Percentiles rank a stretch among this genome's conserved stretches.
These are phyloP conservation scores for Neckera pumila DNA, from an alignment of 225 moss, liverwort and hornwort species.

Conservation along the genomic window DNA sequence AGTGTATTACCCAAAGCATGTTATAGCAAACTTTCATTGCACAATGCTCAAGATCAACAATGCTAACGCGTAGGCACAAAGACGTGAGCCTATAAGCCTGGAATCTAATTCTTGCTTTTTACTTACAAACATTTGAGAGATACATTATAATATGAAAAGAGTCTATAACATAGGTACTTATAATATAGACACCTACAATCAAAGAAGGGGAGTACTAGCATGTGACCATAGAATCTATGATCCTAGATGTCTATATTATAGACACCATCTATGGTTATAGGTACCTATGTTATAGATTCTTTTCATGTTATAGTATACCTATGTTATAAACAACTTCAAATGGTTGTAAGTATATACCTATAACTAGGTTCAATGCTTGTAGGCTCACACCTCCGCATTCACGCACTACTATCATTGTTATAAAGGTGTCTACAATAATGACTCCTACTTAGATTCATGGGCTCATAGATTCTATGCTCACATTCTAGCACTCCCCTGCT, in stretches of 20 bases:
- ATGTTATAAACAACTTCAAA: too few relatives aligned
- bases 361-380: background rate
- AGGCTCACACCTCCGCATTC: too few relatives aligned
- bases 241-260: too few relatives aligned
- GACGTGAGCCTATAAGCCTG: background rate
- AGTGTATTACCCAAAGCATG: fast-evolving
- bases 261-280: too few relatives aligned
- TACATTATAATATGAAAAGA: background rate
- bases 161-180: background rate
- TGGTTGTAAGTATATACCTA: too few relatives aligned
- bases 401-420: too few relatives aligned
- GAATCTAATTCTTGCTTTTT: background rate
- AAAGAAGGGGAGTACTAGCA: background rate
- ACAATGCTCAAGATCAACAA: fast-evolving
- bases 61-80: fast-evolving
- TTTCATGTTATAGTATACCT: too few relatives aligned
- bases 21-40: background rate
- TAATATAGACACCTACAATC: background rate
- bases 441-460: background rate
- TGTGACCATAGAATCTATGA: too few relatives aligned
- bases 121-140: background rate
- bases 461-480: fast-evolving
- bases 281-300: too few relatives aligned
- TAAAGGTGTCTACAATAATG: background rate
- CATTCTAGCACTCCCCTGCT: fast-evolving